These are phyloP conservation scores for Cystobasidium pallidum DNA, from an alignment of 1,284 basidiomycete species.

Conservation along the genomic window DNA sequence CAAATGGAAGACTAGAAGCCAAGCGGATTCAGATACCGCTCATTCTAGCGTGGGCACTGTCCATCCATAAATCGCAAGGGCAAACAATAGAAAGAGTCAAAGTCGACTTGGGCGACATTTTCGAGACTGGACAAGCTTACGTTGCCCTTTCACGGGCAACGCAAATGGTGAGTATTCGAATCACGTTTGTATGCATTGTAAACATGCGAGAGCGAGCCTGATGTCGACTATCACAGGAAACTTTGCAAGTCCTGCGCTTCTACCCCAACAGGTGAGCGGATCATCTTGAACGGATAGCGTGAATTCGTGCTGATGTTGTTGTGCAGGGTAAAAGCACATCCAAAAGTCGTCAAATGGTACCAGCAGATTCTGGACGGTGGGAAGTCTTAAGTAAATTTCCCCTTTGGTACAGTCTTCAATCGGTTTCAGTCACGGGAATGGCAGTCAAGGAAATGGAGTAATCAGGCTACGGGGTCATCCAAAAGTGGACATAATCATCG, in stretches of 20 bases:
- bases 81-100: slow-evolving; percentile 74
- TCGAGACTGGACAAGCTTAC: slow-evolving; percentile 76
- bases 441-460: not conserved
- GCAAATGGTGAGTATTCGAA: slow-evolving; percentile 13
- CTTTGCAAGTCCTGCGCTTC: slow-evolving; percentile 25
- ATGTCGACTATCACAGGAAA: slow-evolving; percentile 10
- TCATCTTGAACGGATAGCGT: not conserved
- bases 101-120: slow-evolving; percentile 60
- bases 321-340: slow-evolving; percentile 34
- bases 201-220: not conserved
- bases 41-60: slow-evolving; percentile 85
- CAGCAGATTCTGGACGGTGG: not conserved
- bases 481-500: not conserved
- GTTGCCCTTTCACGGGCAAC: slow-evolving; percentile 89
- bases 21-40: slow-evolving; percentile 66
- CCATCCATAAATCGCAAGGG: slow-evolving; percentile 84
- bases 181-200: not conserved
- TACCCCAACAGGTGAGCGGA: slow-evolving; percentile 25
- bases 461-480: not conserved
- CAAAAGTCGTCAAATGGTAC: slow-evolving; percentile 27
- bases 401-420: not conserved
- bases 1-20: slow-evolving; percentile 26
- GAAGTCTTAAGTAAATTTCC: not conserved
- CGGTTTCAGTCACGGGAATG: no score
- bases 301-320: not conserved